Evolutionary conservation across 1,284 basidiomycete species (phyloP), one percentile per base, ranked within the genome.

Genomic region (Tremellales sp.): DNA sequence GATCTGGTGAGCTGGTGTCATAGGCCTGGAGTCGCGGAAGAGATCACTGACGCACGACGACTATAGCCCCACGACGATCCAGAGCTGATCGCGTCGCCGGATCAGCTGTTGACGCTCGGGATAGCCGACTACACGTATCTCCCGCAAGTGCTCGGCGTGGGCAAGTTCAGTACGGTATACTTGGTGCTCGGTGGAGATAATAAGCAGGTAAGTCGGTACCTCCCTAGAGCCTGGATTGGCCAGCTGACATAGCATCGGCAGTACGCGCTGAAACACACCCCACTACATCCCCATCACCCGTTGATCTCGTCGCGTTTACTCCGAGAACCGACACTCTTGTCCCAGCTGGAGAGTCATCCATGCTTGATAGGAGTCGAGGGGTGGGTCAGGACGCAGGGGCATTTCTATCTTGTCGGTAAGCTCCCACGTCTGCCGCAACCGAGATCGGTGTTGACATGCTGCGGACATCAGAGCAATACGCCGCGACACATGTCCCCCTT

Each of bases 251-350:
- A 36, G n/a, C 4, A 47, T 25, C 10, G 3, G 7, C 54, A 76
- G 73, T 77, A 72, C 55, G 78, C 78, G 0, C 68, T 80, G 58
- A 79, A 80, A 54, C 77, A 79, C 58, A 80, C 79, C 2, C 75
- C 78, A 3, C 67, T 80, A 16, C 75, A 78, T 48, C 76, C 77
- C 1, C 79, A 80, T 53, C 79, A 80, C 54, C 77, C 77, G 5
- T 66, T 80, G 21, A 79, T 80, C 44, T 74, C 78, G 2, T 74
- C 75, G 0, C 68, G 79, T 4, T 65, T 80, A 8, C 63, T 80
- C 0, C 73, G 79, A 24, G 78, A 80, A 48, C 78, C 79, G 0
- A 76, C 74, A 0, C 68, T 80, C 13, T 66, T 80, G 13, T 76
- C 77, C 1, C 75, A 79, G 57, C 66, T 80, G 1, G 74, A 76